Evolutionary conservation across 371 early-diverging fungal species (phyloP).

Genomic region (Mortierella sp.): DNA sequence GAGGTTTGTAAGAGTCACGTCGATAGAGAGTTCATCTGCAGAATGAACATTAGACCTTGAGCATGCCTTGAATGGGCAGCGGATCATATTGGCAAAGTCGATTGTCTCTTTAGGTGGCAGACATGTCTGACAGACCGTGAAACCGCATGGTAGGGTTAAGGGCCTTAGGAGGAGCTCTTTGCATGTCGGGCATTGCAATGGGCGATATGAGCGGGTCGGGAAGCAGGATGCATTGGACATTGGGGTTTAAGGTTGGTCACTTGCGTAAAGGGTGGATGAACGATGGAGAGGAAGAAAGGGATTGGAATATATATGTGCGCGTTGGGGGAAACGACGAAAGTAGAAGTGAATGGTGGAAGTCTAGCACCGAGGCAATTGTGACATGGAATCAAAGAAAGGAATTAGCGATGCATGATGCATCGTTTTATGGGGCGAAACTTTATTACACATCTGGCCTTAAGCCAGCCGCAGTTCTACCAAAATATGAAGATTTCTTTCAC

Average conservation of each 20-base stretch:
- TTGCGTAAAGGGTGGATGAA: no score
- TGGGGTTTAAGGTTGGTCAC: background rate
- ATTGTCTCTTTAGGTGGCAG: conserved; percentile 38
- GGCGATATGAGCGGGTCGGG: conserved; percentile 21
- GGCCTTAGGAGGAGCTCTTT: conserved; percentile 47
- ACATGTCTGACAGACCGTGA: conserved; percentile 57
- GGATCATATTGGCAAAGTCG: conserved; percentile 24
- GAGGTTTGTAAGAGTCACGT: conserved; percentile 50
- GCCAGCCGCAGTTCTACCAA: no score
- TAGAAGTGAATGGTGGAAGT: background rate
- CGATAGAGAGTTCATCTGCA: conserved; percentile 45
- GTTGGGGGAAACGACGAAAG: background rate
- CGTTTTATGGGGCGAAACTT: no score
- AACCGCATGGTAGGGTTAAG: conserved; percentile 62
- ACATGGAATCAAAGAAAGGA: no score
- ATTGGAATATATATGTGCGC: background rate
- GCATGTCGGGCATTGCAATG: conserved; percentile 54
- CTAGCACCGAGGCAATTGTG: no score
- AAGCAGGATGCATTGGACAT: conserved; percentile 4
- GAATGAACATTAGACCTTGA: conserved; percentile 42
- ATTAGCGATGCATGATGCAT: no score
- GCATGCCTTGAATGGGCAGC: conserved; percentile 36
- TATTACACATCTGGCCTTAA: no score
- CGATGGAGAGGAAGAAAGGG: no score
- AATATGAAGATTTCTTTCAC: no score